Evolutionary conservation across 192 early-diverging fungal genomes (phyloP), one percentile per base, ranked within the genome.

Genomic region (Ramicandelaber brevisporus): DNA sequence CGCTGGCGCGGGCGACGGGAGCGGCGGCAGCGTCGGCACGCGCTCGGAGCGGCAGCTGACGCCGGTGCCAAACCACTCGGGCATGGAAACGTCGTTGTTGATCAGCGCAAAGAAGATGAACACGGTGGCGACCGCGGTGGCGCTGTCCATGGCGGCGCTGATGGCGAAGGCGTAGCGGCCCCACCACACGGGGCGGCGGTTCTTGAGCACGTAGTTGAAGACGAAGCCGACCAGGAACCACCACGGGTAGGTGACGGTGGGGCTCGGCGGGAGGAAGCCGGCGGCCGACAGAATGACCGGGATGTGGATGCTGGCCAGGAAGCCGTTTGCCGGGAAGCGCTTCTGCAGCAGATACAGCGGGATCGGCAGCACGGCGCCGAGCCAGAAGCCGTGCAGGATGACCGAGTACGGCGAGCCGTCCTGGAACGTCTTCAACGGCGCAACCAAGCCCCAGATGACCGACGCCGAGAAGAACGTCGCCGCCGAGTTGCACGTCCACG

Each of bases 361-460:
- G 2, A 70, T 28, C 0, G 73, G 66, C 13, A 73, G 39, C 4
- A 70, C 16, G 22, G 58, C 58, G 3, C 70, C 70, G 14, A 49
- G 41, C 15, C 73, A 18, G 18, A 48, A 31, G 18, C 43, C 41
- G 17, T 36, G 49, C 12, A 34, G 34, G 8, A 34, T 11, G 0
- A 30, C 11, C 21, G 35, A 16, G 43, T 61, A 61, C 2, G 40
- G 30, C 30, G 41, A 63, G 44, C 40, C 65, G 43, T 40, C 22
- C 13, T 49, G 46, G 29, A 70, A 62, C 41, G 69, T 55, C 20
- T 48, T 55, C 14, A 26, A 29, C 8, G 71, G 71, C 12, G 60
- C 62, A 18, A 74, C 42, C 1, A 63, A 47, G 41, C 73, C 73
- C 66, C 66, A 78, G 15, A 73, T 63, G 17, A 72, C 43, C 4